Percentiles rank a stretch among this genome's conserved stretches.
Conservation (phyloP, 257 asterid genomes). For the Thymus mandschuricus region DNA sequence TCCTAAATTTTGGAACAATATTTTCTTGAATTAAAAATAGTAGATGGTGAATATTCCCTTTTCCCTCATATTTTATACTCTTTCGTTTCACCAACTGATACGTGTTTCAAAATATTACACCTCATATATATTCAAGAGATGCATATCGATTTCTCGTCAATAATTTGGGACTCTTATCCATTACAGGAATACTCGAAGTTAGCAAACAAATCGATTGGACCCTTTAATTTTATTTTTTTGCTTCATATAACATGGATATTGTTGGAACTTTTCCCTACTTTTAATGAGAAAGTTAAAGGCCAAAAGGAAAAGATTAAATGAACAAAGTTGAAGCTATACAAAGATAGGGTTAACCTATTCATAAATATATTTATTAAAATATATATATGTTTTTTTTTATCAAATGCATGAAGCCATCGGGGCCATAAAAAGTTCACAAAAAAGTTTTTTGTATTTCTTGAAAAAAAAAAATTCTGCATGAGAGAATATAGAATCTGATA, state of each 20-base stretch:
- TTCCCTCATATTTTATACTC: too few species aligned
- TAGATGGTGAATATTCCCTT: too few species aligned
- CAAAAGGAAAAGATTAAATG: conserved; percentile 31
- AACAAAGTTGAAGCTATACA: conserved; percentile 25
- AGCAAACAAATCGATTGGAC: neutral
- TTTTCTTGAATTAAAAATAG: too few species aligned
- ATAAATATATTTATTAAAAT: conserved; percentile 17
- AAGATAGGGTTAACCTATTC: conserved; percentile 29
- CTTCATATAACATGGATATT: conserved; percentile 11
- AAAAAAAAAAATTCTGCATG: conserved; percentile 23
- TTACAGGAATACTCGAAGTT: neutral
- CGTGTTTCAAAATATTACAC: too few species aligned
- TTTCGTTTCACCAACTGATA: too few species aligned
- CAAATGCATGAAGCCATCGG: conserved; percentile 37
- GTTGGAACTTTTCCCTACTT: conserved; percentile 53
- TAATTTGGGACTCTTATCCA: neutral
- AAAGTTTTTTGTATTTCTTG: conserved; percentile 42
- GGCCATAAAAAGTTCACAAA: conserved; percentile 38
- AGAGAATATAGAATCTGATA: conserved; percentile 56
- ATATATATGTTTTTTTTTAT: neutral
- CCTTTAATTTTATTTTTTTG: neutral
- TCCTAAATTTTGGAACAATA: too few species aligned
- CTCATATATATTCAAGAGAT: too few species aligned
- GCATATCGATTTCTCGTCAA: too few species aligned
- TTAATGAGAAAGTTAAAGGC: conserved; percentile 54